Conservation (phyloP, 495 filamentous ascomycete genomes). For the Articulospora tetracladia region DNA sequence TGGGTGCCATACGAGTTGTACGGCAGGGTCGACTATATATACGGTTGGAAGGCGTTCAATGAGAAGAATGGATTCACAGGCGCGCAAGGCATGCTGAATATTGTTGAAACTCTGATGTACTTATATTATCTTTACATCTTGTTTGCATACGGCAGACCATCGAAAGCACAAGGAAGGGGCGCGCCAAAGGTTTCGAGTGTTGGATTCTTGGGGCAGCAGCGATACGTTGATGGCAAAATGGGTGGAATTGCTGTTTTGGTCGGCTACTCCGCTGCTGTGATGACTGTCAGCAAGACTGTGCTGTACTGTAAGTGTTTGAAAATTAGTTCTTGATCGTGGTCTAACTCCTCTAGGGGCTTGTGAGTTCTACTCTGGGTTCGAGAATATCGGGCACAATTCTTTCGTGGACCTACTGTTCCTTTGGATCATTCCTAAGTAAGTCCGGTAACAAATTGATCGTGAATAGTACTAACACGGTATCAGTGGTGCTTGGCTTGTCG, state of each 20-base stretch:
- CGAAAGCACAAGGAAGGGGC: constrained; percentile 31
- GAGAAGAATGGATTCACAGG: constrained; percentile 72
- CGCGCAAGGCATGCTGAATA: constrained; percentile 71
- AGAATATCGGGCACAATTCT: constrained; percentile 76
- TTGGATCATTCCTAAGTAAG: constrained; percentile 84
- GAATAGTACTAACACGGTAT: constrained; percentile 3
- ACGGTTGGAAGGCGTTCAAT: constrained; percentile 75
- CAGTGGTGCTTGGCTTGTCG: constrained; percentile 77
- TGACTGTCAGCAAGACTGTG: constrained; percentile 86
- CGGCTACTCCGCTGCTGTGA: constrained; percentile 64
- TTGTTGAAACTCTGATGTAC: constrained; percentile 70
- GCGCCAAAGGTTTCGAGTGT: constrained; percentile 35
- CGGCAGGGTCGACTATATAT: constrained; percentile 75
- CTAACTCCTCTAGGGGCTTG: constrained; percentile 55
- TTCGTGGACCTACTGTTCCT: constrained; percentile 51
- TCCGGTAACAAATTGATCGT: not conserved
- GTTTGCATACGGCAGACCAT: constrained; percentile 41
- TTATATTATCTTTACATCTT: constrained; percentile 63
- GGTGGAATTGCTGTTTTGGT: constrained; percentile 64
- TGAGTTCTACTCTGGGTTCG: constrained; percentile 73
- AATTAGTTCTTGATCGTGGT: not conserved
- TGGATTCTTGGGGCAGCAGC: constrained; percentile 43
- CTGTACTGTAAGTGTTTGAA: constrained; percentile 67
- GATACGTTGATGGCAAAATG: constrained; percentile 51
- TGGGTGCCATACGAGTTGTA: constrained; percentile 83